Evolutionary conservation across 2,329 filamentous ascomycete species (phyloP), one percentile per base, ranked within the genome.

Genomic region (Aspergillus caelatus): DNA sequence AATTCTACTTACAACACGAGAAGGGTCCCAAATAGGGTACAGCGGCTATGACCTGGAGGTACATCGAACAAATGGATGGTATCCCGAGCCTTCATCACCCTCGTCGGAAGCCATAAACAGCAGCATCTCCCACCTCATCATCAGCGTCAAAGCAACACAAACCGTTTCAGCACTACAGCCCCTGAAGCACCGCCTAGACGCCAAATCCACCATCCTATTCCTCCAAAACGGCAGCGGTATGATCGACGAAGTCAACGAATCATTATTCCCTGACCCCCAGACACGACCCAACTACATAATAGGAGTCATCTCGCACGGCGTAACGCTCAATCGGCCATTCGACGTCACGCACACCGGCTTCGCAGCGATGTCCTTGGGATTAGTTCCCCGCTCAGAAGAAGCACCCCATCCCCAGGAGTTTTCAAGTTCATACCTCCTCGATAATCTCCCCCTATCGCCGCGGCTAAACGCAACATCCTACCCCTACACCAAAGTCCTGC

Each of bases 191-290:
- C 84, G 90, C 3, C 78, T 93, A 7, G 81, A 84, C 60, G 79
- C 83, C 6, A 78, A 85, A 23, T 91, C 89, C 1, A 89, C 90
- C 0, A 84, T 95, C n/a, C 88, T 89, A 67, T 85, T 94, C 63
- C 76, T 94, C 60, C 89, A 91, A 62, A 89, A 93, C 63, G 91
- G 92, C 1, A 85, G 96, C 72, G 93, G 93, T 1, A 82, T 92
- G 8, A 82, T 92, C 21, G 92, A 96, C 60, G 83, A 88, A 43
- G 83, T 95, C 41, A 91, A 91, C 69, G 77, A 82, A n/a, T 74
- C 83, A 9, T 74, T 93, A 23, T 96, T 96, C 68, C 82, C 85
- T 0, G 84, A 92, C 64, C 81, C 84, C 0, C 73, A 78, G 1
- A 81, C 79, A 0, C 83, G 90, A 26, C 93, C 93, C 1, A 86